Conservation (phyloP, 2,329 filamentous ascomycete species). For the Pestalotiopsis sp. region DNA sequence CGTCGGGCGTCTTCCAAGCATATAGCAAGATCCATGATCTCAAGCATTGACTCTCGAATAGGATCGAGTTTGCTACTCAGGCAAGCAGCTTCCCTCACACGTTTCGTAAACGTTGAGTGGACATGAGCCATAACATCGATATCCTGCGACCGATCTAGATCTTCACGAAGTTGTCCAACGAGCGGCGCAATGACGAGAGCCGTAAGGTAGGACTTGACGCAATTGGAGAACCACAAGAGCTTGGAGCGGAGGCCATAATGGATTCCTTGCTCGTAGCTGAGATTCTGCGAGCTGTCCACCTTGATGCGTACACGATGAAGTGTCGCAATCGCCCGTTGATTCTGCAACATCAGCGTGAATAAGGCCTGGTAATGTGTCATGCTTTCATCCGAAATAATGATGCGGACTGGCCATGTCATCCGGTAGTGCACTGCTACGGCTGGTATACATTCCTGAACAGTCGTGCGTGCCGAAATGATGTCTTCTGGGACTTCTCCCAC, state of each 20-base stretch:
- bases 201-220: slow-evolving; percentile 75
- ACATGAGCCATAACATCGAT: slow-evolving; percentile 79
- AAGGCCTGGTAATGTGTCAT: slow-evolving; percentile 70
- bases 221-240: slow-evolving; percentile 78
- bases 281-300: slow-evolving; percentile 39
- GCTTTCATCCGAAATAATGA: slow-evolving; percentile 71
- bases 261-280: slow-evolving; percentile 44
- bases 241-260: slow-evolving; percentile 68
- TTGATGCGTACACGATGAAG: slow-evolving; percentile 59
- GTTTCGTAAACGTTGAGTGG: slow-evolving; percentile 66
- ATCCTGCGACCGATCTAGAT: slow-evolving; percentile 65
- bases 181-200: slow-evolving; percentile 70
- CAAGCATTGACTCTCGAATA: slow-evolving; percentile 73
- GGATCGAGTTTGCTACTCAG: slow-evolving; percentile 69
- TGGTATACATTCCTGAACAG: slow-evolving; percentile 63
- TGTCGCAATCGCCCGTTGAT: slow-evolving; percentile 69
- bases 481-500: slow-evolving; percentile 43
- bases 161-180: slow-evolving; percentile 55
- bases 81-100: slow-evolving; percentile 69
- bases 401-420: slow-evolving; percentile 67
- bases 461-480: slow-evolving; percentile 52
- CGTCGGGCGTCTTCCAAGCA: slow-evolving; percentile 65
- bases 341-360: slow-evolving; percentile 77
- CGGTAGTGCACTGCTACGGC: slow-evolving; percentile 69
- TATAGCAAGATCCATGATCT: slow-evolving; percentile 75